These are phyloP conservation scores for Aspergillus aculeatinus DNA, from an alignment of 2,329 filamentous ascomycete genomes.

Conservation along the genomic window DNA sequence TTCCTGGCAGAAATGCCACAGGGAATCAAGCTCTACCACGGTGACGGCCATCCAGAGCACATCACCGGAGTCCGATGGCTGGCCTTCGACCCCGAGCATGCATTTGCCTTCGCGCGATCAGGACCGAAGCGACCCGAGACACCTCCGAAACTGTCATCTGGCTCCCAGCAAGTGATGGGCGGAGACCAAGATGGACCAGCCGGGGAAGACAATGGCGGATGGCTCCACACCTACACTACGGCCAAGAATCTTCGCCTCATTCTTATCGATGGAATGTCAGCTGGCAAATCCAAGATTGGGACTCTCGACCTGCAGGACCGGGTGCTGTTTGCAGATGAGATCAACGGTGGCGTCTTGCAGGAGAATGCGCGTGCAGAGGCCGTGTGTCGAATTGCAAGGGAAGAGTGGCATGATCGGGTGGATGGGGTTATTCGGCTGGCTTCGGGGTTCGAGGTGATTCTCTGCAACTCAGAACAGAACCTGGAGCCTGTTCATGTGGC, in stretches of 20 bases:
- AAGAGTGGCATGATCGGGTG: slow-evolving; percentile 2
- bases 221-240: not conserved
- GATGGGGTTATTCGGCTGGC: not conserved
- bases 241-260: not conserved
- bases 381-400: not conserved
- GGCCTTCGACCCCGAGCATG: slow-evolving; percentile 1
- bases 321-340: not conserved
- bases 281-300: not conserved
- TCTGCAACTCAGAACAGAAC: not conserved
- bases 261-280: not conserved
- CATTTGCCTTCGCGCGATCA: not conserved
- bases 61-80: not conserved
- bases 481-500: not conserved
- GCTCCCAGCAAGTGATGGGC: not conserved
- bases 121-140: not conserved
- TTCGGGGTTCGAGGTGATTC: not conserved
- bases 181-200: too few species aligned
- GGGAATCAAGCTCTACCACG: not conserved
- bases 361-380: not conserved
- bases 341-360: not conserved
- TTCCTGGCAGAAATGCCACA: not conserved
- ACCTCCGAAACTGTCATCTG: not conserved
- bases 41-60: not conserved
- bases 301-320: not conserved
- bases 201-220: not conserved